Evolutionary conservation across 1,284 basidiomycete genomes (phyloP).

Genomic region (Sanghuangporus sanghuang): DNA sequence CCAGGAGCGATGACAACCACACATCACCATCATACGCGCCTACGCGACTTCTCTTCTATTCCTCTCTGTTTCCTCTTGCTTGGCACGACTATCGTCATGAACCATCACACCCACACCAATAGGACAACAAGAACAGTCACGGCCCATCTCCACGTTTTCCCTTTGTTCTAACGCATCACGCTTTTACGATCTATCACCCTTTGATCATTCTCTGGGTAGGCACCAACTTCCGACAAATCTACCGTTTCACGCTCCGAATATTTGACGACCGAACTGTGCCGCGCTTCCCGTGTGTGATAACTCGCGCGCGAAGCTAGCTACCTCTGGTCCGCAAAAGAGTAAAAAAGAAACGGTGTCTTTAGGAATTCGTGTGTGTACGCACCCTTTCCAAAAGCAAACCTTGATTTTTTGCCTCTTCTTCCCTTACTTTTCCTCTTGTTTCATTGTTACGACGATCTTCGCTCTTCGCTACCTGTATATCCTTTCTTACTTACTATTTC

Average conservation of each 20-base stretch:
- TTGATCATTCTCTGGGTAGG: too few relatives aligned
- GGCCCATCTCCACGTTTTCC: background rate
- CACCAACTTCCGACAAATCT: too few relatives aligned
- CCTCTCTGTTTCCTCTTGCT: background rate
- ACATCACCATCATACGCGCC: slow-evolving; percentile 3
- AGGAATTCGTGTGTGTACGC: background rate
- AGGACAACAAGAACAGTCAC: slow-evolving; percentile 7
- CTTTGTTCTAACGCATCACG: background rate
- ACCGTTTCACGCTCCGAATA: too few relatives aligned
- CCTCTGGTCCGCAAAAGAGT: background rate
- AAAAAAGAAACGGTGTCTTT: background rate
- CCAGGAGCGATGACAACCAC: background rate
- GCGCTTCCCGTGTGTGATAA: background rate
- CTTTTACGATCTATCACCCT: background rate
- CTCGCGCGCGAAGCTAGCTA: background rate
- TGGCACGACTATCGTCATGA: background rate
- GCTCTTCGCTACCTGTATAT: slow-evolving; percentile 15
- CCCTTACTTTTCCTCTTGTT: slow-evolving; percentile 20
- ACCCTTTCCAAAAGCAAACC: slow-evolving; percentile 9
- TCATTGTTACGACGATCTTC: slow-evolving; percentile 22
- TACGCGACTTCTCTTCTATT: slow-evolving; percentile 1
- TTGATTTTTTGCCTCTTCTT: slow-evolving; percentile 18
- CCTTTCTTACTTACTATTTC: background rate
- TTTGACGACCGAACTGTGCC: too few relatives aligned
- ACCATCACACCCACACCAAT: background rate